Conservation (phyloP, 495 filamentous ascomycete genomes). For the Neurospora pannonica region DNA sequence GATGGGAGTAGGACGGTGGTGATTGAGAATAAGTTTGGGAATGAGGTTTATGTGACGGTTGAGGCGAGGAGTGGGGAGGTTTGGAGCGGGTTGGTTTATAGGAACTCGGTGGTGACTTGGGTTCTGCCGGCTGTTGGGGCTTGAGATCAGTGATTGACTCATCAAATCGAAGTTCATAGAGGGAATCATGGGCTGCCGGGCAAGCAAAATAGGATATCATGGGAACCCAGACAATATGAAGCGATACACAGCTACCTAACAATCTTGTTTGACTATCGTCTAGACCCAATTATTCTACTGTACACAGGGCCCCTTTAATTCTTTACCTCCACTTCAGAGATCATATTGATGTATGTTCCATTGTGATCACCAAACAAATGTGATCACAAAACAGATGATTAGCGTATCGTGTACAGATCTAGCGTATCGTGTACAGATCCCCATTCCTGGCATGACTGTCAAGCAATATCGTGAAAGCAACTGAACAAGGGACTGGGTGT, state of each 20-base stretch:
- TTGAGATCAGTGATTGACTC: neutral
- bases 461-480: neutral
- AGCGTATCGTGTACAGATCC: no score
- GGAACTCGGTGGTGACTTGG: slow-evolving; percentile 44
- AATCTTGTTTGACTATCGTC: neutral
- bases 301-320: neutral
- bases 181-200: no score
- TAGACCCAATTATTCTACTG: neutral
- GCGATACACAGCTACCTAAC: neutral
- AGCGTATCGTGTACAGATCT: no score
- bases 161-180: neutral
- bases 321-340: no score
- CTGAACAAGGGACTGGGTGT: neutral
- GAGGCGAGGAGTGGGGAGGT: slow-evolving; percentile 32
- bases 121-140: slow-evolving; percentile 28
- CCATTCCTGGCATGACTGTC: neutral
- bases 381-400: no score
- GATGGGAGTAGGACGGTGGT: slow-evolving; percentile 39
- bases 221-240: neutral
- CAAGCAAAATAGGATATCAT: neutral
- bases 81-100: slow-evolving; percentile 43
- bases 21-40: slow-evolving; percentile 43
- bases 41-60: slow-evolving; percentile 40
- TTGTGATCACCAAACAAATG: no score
- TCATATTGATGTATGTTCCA: no score